Percentiles rank a stretch among this genome's conserved stretches.
Conservation (phyloP, 2,329 filamentous ascomycete genomes). For the Claviceps pazoutovae region DNA sequence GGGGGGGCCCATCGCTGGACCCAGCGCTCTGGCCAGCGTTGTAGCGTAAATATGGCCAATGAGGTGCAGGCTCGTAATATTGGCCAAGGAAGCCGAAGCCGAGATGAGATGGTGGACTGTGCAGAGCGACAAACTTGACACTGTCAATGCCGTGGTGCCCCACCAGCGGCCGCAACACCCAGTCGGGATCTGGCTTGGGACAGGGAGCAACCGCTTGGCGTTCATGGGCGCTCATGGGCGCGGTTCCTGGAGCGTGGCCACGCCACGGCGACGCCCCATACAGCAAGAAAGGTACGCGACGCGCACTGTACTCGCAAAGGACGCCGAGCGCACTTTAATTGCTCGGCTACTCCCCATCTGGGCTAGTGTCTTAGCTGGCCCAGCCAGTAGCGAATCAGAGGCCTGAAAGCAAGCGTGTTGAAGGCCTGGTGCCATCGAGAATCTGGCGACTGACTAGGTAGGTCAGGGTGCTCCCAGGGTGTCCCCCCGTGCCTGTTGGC, state of each 20-base stretch:
- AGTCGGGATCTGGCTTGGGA: neutral
- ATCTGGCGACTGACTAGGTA: neutral
- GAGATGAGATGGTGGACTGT: neutral
- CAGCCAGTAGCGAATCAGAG: neutral
- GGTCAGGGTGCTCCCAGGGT: neutral
- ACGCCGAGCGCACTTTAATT: neutral
- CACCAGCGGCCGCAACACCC: neutral
- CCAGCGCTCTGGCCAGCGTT: neutral
- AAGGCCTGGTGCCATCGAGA: neutral
- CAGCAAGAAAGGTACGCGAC: neutral
- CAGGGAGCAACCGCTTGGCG: neutral
- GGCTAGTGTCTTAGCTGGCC: neutral
- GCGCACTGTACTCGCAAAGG: slow-evolving; percentile 6
- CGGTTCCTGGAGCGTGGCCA: slow-evolving; percentile 1
- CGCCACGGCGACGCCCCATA: neutral
- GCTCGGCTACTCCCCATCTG: neutral
- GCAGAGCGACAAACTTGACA: neutral
- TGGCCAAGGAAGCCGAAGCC: neutral
- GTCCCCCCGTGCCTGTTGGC: neutral
- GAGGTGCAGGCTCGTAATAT: neutral
- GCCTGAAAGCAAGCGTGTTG: neutral
- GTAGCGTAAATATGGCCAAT: neutral
- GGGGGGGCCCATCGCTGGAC: neutral
- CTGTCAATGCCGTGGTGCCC: neutral
- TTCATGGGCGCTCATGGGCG: neutral